Evolutionary conservation across 1,284 basidiomycete genomes (phyloP).

Genomic region (Pyrrhoderma noxium): DNA sequence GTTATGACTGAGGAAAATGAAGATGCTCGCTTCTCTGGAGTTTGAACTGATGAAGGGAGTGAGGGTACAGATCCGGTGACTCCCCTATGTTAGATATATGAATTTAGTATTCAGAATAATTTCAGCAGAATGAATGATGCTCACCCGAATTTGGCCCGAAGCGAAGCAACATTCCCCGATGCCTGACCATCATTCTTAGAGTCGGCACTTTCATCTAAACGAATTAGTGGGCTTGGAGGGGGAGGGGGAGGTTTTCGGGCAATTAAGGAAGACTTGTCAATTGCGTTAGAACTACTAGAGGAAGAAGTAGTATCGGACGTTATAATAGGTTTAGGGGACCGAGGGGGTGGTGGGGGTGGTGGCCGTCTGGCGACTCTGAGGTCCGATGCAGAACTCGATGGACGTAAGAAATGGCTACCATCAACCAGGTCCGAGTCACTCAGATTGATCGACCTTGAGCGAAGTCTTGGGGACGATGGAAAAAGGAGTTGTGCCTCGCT

Average conservation of each 20-base stretch:
- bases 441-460: not conserved
- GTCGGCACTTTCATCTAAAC: not conserved
- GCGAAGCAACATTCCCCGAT: conserved; percentile 32
- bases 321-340: conserved; percentile 38
- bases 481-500: not conserved
- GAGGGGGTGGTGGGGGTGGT: conserved; percentile 53
- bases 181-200: not conserved
- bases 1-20: conserved; percentile 11
- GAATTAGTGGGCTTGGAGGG: conserved; percentile 18
- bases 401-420: conserved; percentile 29
- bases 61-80: conserved; percentile 1
- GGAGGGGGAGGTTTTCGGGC: conserved; percentile 26
- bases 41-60: conserved; percentile 2
- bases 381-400: conserved; percentile 48
- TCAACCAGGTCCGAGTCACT: conserved; percentile 4
- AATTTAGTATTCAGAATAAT: conserved; percentile 13
- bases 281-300: conserved; percentile 17
- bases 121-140: conserved; percentile 24
- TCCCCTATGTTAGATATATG: conserved; percentile 10
- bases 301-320: conserved; percentile 24
- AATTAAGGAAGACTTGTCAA: conserved; percentile 23
- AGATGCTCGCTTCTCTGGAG: conserved; percentile 9
- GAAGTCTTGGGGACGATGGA: conserved; percentile 17
- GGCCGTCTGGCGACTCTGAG: conserved; percentile 38
- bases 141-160: conserved; percentile 47